Conservation (phyloP, 495 filamentous ascomycete species). For the Aspergillus campestris region DNA sequence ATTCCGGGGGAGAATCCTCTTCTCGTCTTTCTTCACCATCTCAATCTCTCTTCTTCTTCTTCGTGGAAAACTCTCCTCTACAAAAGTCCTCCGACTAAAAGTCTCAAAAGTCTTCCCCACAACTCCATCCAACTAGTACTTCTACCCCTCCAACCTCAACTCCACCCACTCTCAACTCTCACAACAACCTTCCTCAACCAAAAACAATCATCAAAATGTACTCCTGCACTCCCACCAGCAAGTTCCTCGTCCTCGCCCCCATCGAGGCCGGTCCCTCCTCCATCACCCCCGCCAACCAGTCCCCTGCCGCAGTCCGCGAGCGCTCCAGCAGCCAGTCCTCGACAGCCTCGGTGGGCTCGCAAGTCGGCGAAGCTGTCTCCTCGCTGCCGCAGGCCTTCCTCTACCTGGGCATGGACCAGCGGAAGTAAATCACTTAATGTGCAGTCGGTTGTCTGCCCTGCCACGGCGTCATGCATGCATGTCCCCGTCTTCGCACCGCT, state of each 20-base stretch:
- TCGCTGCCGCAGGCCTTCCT: slow-evolving; percentile 7
- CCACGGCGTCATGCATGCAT: too few species aligned
- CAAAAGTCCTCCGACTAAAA: neutral
- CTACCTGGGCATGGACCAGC: slow-evolving; percentile 1
- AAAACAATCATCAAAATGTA: slow-evolving; percentile 25
- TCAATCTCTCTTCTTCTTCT: slow-evolving; percentile 1
- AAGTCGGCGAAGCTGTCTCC: neutral
- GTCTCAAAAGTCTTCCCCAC: neutral
- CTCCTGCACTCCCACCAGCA: slow-evolving; percentile 25
- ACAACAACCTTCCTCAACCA: neutral
- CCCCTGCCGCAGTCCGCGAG: slow-evolving; percentile 9
- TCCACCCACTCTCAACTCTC: neutral
- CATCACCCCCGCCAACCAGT: slow-evolving; percentile 16
- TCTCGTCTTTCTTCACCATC: neutral
- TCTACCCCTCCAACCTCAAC: too few species aligned
- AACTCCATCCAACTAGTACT: too few species aligned
- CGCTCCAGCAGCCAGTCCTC: slow-evolving; percentile 15
- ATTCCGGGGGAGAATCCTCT: slow-evolving; percentile 14
- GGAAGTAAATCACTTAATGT: too few species aligned
- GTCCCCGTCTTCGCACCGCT: too few species aligned
- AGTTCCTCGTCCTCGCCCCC: slow-evolving; percentile 35
- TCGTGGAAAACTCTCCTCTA: too few species aligned
- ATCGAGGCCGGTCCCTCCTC: slow-evolving; percentile 28
- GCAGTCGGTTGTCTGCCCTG: too few species aligned
- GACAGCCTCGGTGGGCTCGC: slow-evolving; percentile 2